Conservation (phyloP, 2,329 filamentous ascomycete genomes). For the Fusarium continuum region DNA sequence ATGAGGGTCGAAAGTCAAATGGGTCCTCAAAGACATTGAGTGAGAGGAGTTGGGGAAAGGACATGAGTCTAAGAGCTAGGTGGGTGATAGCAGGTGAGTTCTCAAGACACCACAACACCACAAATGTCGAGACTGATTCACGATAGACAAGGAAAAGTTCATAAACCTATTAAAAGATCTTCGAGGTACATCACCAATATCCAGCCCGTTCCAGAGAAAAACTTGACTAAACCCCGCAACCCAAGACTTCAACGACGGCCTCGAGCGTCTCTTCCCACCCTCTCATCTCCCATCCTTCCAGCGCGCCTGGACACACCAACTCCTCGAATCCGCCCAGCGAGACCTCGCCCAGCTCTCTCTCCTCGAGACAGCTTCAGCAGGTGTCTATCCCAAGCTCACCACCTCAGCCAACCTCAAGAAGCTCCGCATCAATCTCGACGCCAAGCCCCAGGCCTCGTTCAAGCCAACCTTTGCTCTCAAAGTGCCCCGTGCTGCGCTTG, state of each 20-base stretch:
- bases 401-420: slow-evolving; percentile 56
- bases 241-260: slow-evolving; percentile 57
- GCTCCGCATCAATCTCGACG: slow-evolving; percentile 58
- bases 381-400: slow-evolving; percentile 54
- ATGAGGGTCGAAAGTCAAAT: slow-evolving; percentile 31
- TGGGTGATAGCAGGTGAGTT: slow-evolving; percentile 55
- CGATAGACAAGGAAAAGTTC: slow-evolving; percentile 57
- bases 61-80: slow-evolving; percentile 49
- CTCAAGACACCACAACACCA: not conserved
- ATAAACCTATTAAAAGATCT: slow-evolving; percentile 51
- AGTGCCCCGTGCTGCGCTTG: slow-evolving; percentile 48
- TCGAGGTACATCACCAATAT: slow-evolving; percentile 45
- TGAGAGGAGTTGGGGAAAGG: slow-evolving; percentile 49
- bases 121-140: not conserved
- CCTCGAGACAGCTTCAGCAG: slow-evolving; percentile 53
- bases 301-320: slow-evolving; percentile 57
- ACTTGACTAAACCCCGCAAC: not conserved
- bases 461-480: slow-evolving; percentile 55
- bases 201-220: too few species aligned
- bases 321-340: slow-evolving; percentile 56
- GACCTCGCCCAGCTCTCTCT: slow-evolving; percentile 54
- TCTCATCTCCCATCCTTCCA: slow-evolving; percentile 54
- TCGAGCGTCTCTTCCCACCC: slow-evolving; percentile 57
- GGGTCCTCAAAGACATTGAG: slow-evolving; percentile 24
- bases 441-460: slow-evolving; percentile 52